Conservation (phyloP, 2,329 filamentous ascomycete genomes). For the Diaporthe capsici region DNA sequence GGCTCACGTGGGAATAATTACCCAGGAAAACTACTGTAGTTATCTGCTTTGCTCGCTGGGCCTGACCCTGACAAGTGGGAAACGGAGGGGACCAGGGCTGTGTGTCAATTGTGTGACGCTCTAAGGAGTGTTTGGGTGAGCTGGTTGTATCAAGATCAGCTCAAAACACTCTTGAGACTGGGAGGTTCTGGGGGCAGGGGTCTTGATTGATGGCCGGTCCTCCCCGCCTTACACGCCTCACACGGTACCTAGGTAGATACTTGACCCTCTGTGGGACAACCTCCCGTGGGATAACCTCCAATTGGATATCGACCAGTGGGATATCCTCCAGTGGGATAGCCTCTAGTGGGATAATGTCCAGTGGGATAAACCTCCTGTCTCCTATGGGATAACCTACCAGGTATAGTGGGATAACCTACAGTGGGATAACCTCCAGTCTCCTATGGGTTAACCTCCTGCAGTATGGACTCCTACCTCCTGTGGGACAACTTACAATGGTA, state of each 20-base stretch:
- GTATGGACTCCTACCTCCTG: too few species aligned
- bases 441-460: too few species aligned
- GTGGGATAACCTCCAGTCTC: too few species aligned
- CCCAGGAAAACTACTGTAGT: too few species aligned
- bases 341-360: neutral
- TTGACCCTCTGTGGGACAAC: conserved; percentile 2
- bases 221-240: neutral
- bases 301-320: too few species aligned
- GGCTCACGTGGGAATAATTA: neutral
- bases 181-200: conserved; percentile 28
- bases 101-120: conserved; percentile 26
- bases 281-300: neutral
- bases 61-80: conserved; percentile 2
- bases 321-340: neutral
- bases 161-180: conserved; percentile 22
- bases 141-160: conserved; percentile 47
- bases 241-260: too few species aligned
- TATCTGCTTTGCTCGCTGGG: neutral
- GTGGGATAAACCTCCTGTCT: too few species aligned
- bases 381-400: too few species aligned
- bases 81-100: conserved; percentile 7
- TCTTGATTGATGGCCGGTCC: neutral
- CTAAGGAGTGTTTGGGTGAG: conserved; percentile 17
- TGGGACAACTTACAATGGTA: too few species aligned
- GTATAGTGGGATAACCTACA: too few species aligned